phyloP scores from a whole-genome alignment of 306 rosid species.

The Citrullus mucosospermus region DNA sequence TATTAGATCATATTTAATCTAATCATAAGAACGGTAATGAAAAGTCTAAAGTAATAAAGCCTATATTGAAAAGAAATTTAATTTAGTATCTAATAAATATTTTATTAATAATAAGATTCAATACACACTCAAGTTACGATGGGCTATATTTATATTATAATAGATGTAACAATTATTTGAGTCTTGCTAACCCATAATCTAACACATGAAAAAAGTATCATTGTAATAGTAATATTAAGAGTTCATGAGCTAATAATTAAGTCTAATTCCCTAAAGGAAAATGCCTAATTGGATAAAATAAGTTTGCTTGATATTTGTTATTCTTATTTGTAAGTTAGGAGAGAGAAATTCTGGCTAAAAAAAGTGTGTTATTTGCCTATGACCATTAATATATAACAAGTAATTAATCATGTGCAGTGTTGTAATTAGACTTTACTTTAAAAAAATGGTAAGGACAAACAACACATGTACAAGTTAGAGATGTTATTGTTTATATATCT shows the following conservation, averaged over 20 bases:
- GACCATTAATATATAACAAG: background rate
- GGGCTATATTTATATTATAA: background rate
- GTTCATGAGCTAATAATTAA: background rate
- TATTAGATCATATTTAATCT: too few species aligned
- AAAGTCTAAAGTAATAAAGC: background rate
- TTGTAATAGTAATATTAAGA: background rate
- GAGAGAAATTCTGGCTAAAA: background rate
- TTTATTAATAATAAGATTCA: background rate
- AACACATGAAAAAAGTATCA: background rate
- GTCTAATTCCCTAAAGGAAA: background rate
- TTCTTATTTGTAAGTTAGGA: background rate
- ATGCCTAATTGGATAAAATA: background rate
- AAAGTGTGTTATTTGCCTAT: background rate
- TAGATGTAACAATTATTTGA: background rate
- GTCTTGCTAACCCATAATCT: background rate
- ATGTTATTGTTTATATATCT: background rate
- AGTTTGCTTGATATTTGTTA: background rate
- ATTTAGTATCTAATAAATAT: background rate
- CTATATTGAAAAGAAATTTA: background rate
- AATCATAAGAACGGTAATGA: too few species aligned
- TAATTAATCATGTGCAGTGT: background rate
- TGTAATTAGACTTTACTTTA: background rate
- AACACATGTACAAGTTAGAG: background rate
- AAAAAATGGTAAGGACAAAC: too few species aligned
- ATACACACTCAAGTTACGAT: background rate